Evolutionary conservation across 179 eudicot species (phyloP).

Genomic region (Corrigiola litoralis): DNA sequence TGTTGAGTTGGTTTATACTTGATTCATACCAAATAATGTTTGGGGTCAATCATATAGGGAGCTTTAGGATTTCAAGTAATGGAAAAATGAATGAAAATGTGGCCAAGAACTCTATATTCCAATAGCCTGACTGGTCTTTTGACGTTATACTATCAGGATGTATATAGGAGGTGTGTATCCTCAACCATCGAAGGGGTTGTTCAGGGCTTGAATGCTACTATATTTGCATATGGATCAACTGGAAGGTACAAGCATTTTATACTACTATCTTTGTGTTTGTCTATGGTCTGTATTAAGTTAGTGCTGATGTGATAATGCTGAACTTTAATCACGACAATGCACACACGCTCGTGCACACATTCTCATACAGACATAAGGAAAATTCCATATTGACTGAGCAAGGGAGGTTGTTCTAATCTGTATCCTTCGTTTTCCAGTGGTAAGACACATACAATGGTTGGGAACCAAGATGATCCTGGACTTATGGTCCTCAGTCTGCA

Average conservation of each 20-base stretch:
- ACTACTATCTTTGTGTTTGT: neutral
- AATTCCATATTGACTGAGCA: neutral
- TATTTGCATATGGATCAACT: conserved; percentile 88
- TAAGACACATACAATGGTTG: conserved; percentile 84
- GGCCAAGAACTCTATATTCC: neutral
- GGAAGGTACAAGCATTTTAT: conserved; percentile 52
- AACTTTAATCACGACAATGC: too few species aligned
- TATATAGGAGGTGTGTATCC: conserved; percentile 55
- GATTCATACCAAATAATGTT: too few species aligned
- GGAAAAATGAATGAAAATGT: neutral
- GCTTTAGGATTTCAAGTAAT: neutral
- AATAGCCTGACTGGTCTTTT: conserved; percentile 5
- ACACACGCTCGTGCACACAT: too few species aligned
- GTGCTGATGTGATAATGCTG: neutral
- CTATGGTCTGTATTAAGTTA: neutral
- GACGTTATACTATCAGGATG: conserved; percentile 46
- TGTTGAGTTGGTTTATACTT: too few species aligned
- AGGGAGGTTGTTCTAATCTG: conserved; percentile 1
- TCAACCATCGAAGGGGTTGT: conserved; percentile 67
- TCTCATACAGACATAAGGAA: neutral
- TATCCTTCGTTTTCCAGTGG: conserved; percentile 45
- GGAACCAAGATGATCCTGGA: conserved; percentile 70
- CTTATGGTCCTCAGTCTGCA: conserved; percentile 87
- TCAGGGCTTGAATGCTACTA: conserved; percentile 80
- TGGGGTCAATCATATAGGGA: too few species aligned